A percentile compares a stretch with the other conserved stretches of the same genome.
These are phyloP conservation scores for Mycocentrospora acerina DNA, from an alignment of 2,329 filamentous ascomycete species.

Conservation along the genomic window DNA sequence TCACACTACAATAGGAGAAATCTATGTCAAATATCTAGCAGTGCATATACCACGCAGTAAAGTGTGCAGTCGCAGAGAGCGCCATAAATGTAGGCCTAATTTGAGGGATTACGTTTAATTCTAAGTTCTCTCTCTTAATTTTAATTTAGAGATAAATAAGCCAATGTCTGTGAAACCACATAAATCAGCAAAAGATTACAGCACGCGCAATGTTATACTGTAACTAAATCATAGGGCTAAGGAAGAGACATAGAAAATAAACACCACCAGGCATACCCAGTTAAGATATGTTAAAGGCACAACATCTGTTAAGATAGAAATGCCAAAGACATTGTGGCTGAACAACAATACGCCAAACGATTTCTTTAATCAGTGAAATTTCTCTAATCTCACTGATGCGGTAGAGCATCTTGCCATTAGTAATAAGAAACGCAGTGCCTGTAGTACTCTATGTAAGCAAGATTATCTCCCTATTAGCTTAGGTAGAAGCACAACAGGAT, in stretches of 20 bases:
- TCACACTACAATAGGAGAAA: slow-evolving; percentile 71
- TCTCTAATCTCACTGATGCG: slow-evolving; percentile 91
- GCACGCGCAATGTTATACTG: slow-evolving; percentile 91
- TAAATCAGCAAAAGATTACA: slow-evolving; percentile 73
- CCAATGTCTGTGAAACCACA: slow-evolving; percentile 88
- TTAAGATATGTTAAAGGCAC: slow-evolving; percentile 94
- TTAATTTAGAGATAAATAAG: slow-evolving; percentile 88
- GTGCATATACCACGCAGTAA: slow-evolving; percentile 87
- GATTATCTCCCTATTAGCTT: slow-evolving; percentile 96
- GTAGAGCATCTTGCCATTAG: slow-evolving; percentile 93
- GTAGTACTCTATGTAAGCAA: slow-evolving; percentile 96
- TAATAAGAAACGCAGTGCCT: slow-evolving; percentile 88
- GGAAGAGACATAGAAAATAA: slow-evolving; percentile 89
- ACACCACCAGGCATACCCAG: slow-evolving; percentile 86
- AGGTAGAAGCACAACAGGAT: slow-evolving; percentile 94
- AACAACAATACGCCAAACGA: slow-evolving; percentile 97
- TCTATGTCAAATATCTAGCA: slow-evolving; percentile 96
- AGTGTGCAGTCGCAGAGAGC: slow-evolving; percentile 78
- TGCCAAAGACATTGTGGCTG: slow-evolving; percentile 96
- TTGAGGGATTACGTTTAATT: slow-evolving; percentile 93
- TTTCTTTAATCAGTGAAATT: slow-evolving; percentile 89
- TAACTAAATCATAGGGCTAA: slow-evolving; percentile 96
- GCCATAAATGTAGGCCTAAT: slow-evolving; percentile 74
- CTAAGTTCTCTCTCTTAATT: slow-evolving; percentile 94
- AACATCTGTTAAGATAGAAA: slow-evolving; percentile 99